These are phyloP conservation scores for Diacronema lutheri DNA, from an alignment of 78 protist species.

Conservation along the genomic window DNA sequence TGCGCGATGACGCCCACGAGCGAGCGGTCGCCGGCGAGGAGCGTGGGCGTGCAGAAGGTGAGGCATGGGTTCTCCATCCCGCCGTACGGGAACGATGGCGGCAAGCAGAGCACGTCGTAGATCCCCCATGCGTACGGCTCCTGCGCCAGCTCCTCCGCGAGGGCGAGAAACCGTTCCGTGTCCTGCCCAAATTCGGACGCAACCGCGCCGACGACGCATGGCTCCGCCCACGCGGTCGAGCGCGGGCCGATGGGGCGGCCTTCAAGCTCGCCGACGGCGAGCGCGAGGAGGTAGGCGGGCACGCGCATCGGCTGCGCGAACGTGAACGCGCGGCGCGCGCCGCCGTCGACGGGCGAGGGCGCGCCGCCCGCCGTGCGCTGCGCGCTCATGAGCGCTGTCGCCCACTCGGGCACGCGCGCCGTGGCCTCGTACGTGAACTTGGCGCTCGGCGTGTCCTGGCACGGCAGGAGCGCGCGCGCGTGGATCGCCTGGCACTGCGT, in stretches of 20 bases:
- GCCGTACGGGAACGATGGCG: slow-evolving; percentile 49
- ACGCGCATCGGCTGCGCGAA: slow-evolving; percentile 21
- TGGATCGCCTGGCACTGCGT: slow-evolving; percentile 62
- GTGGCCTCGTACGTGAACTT: slow-evolving; percentile 36
- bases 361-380: too few relatives aligned
- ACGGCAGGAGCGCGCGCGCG: slow-evolving; percentile 57
- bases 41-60: slow-evolving; percentile 61
- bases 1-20: slow-evolving; percentile 8
- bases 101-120: slow-evolving; percentile 45
- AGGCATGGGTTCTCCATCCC: slow-evolving; percentile 55
- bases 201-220: not conserved
- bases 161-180: not conserved
- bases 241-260: slow-evolving; percentile 30
- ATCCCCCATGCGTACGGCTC: not conserved
- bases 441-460: slow-evolving; percentile 33
- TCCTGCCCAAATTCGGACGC: not conserved
- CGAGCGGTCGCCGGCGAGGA: slow-evolving; percentile 56
- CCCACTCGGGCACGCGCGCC: slow-evolving; percentile 14
- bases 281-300: slow-evolving; percentile 39
- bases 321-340: not conserved
- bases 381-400: slow-evolving; percentile 44
- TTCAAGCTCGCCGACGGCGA: slow-evolving; percentile 42
- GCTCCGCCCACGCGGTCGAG: slow-evolving; percentile 1
- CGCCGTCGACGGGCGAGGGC: not conserved
- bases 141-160: not conserved